Evolutionary conservation across 164 flowering plant species (phyloP), one percentile per base, ranked within the genome.

Genomic region (Protea cynaroides): DNA sequence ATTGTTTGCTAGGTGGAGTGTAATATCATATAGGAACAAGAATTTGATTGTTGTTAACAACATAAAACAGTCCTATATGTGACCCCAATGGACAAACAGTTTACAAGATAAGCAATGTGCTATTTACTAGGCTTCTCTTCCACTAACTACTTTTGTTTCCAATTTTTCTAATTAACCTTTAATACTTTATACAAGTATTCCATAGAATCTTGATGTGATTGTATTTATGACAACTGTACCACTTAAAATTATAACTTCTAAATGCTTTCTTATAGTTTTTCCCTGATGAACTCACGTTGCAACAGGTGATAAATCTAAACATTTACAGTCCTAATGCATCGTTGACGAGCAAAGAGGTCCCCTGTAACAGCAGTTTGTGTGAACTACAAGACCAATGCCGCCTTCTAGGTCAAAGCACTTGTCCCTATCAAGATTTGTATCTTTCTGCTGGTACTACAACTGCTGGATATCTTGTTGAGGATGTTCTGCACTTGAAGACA

Each of bases 291-390:
- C 21, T 55, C 17, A 15, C 65, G 18, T 53, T 55, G 44, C 38
- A 37, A 46, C 85, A 87, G 37, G 12, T 87, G 24, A n/a, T n/a
- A n/a, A 68, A 76, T 0, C 62, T 89, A 43, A 84, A 75, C 65
- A 81, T 86, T 34, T 94, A 92, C 81, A 85, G 86, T 73, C 87
- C 87, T n/a, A 82, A 71, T 66, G 55, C 73, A 7, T 94, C 99
- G 36, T 73, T 88, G 8, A 88, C 94, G 34, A 83, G 97, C 70
- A 47, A 56, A 56, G 59, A 52, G 1, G 81, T 95, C 46, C 68
- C 85, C 17, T 95, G 99, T 79, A 78, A 68, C 72, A 82, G 76
- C 72, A 58, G 67, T 10, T 36, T 72, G 37, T 94, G 99, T 72
- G 68, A 64, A 50, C 63, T 29, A 54, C 64, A 58, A 21, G 73